Conservation (phyloP, 2,329 filamentous ascomycete genomes). For the Cordyceps farinosa region DNA sequence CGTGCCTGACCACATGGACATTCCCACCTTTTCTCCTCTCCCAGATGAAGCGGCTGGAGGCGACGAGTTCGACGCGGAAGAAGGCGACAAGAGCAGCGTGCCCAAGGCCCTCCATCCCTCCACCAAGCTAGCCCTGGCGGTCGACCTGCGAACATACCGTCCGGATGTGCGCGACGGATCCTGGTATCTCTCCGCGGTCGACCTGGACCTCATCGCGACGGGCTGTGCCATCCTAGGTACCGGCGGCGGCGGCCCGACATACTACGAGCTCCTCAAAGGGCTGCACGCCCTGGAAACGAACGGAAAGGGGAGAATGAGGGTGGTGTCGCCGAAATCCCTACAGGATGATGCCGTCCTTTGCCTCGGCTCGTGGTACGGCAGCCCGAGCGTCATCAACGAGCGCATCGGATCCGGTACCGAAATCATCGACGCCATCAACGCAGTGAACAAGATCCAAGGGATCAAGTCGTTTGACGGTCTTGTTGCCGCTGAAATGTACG, state of each 20-base stretch:
- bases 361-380: constrained; percentile 44
- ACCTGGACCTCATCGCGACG: constrained; percentile 34
- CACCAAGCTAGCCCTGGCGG: constrained; percentile 29
- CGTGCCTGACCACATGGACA: constrained; percentile 26
- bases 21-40: constrained; percentile 24
- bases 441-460: constrained; percentile 31
- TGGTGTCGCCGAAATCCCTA: constrained; percentile 37
- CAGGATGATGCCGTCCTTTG: constrained; percentile 38
- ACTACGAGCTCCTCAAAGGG: constrained; percentile 44
- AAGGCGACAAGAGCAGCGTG: constrained; percentile 28
- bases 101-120: constrained; percentile 29
- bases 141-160: constrained; percentile 31
- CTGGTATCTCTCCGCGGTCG: constrained; percentile 36
- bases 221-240: constrained; percentile 37
- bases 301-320: constrained; percentile 34
- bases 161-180: constrained; percentile 30
- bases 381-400: constrained; percentile 40
- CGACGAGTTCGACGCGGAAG: constrained; percentile 23
- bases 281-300: constrained; percentile 35
- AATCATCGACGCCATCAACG: constrained; percentile 36
- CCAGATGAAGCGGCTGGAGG: not conserved
- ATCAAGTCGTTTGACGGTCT: constrained; percentile 33
- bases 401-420: constrained; percentile 35
- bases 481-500: constrained; percentile 38
- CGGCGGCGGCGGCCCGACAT: constrained; percentile 35